Conservation (phyloP, 2,329 filamentous ascomycete genomes). For the Plenodomus biglobosus region DNA sequence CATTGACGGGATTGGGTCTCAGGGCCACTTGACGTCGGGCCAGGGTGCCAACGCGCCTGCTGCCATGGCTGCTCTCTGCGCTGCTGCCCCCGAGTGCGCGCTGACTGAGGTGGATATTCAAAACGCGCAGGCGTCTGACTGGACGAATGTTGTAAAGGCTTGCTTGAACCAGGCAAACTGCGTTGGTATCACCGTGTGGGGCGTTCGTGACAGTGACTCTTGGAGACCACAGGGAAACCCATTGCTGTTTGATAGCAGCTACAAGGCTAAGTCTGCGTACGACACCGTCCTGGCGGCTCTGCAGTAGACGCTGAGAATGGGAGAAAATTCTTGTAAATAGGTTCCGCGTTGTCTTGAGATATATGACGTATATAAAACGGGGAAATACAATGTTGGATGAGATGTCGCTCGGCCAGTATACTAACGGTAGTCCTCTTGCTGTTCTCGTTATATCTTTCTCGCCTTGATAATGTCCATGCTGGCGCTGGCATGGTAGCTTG, state of each 20-base stretch:
- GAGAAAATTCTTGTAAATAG: conserved; percentile 1
- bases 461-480: conserved; percentile 33
- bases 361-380: conserved; percentile 7
- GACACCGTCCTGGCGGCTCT: conserved; percentile 36
- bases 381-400: background rate
- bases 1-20: conserved; percentile 61
- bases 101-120: conserved; percentile 71
- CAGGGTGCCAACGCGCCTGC: conserved; percentile 51
- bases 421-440: background rate
- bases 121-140: conserved; percentile 59
- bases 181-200: conserved; percentile 68
- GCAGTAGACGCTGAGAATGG: conserved; percentile 7
- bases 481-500: too few relatives aligned
- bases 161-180: conserved; percentile 63
- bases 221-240: conserved; percentile 50
- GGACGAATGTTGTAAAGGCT: conserved; percentile 58
- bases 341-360: background rate
- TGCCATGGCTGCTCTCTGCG: conserved; percentile 57
- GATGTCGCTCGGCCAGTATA: background rate
- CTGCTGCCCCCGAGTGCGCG: conserved; percentile 60
- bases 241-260: conserved; percentile 48
- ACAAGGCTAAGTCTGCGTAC: conserved; percentile 48
- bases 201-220: conserved; percentile 50
- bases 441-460: too few relatives aligned
- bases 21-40: conserved; percentile 54